Base-by-base conservation (phyloP, 306 rosid genomes). In the Castanopsis chinensis region DNA sequence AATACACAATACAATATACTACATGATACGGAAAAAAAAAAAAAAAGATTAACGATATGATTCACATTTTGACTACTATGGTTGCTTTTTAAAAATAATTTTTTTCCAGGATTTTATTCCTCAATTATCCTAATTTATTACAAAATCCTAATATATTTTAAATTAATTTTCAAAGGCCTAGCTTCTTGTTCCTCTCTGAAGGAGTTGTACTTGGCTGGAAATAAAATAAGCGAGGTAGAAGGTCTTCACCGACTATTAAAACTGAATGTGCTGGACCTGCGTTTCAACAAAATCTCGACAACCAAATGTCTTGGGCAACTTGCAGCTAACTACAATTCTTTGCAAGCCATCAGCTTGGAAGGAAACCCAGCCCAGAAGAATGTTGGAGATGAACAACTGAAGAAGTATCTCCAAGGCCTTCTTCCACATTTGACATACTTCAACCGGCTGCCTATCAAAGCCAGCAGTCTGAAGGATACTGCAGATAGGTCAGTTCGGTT, bases 311-410 rank as follows among this genome's bases (percentile, higher is more conserved):
- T 96, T 12, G 98, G 97, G 72, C 99, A 93, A 69, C 97, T 93
- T 67, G 99, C 98, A n/a, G 96, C 99, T 57, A 91, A 90, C 85
- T 96, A 91, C 74, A 88, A 79, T 73, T 93, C 98, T 54, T 78
- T 93, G 88, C 98, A 90, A 87, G 97, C 92, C 72, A 89, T 96
- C 80, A 87, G 92, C 89, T 83, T 91, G 89, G 97, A 93, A 71
- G 99, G 99, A 71, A 95, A 93, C 88, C 97, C 98, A 0, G 90
- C 92, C 45, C 99, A 93, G 83, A 95, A 91, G 85, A 95, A 95
- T 63, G 99, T 95, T 30, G 99, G 98, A 27, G 97, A 95, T 73
- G 99, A 95, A 70, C 98, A 93, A 67, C 85, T 95, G 79, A 95
- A 90, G 90, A 95, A 96, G 54, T 79, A 87, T 82, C 90, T 93